Conservation (phyloP, 352 stramenopile genomes). For the Bremia lactucae region DNA sequence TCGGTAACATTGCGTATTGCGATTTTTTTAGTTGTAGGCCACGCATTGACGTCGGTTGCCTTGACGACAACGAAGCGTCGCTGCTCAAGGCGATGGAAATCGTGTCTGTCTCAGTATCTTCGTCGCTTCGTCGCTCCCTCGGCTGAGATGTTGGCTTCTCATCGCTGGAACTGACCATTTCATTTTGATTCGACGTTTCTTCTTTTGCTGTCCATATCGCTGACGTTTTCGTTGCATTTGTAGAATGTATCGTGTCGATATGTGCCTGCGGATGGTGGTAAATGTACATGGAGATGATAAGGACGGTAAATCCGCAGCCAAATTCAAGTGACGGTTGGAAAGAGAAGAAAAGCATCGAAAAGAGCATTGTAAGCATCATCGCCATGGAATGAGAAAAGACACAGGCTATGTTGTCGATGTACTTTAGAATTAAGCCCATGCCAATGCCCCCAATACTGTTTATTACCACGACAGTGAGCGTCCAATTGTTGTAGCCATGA, state of each 20-base stretch:
- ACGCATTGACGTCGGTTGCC: slow-evolving; percentile 11
- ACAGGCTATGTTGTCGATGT: slow-evolving; percentile 85
- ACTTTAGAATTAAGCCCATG: slow-evolving; percentile 79
- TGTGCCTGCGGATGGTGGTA: slow-evolving; percentile 56
- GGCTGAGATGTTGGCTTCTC: slow-evolving; percentile 12
- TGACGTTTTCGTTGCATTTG: slow-evolving; percentile 8
- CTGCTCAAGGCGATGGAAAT: slow-evolving; percentile 11
- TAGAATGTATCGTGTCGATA: not conserved
- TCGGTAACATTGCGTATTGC: slow-evolving; percentile 47
- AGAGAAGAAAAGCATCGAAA: slow-evolving; percentile 79
- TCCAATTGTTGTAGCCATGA: slow-evolving; percentile 72
- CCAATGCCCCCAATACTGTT: slow-evolving; percentile 67
- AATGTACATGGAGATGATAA: slow-evolving; percentile 83
- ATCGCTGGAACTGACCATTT: slow-evolving; percentile 8
- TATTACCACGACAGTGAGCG: slow-evolving; percentile 58
- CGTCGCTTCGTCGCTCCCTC: slow-evolving; percentile 8
- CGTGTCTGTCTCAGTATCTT: slow-evolving; percentile 12
- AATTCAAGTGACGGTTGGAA: slow-evolving; percentile 82
- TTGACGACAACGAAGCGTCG: slow-evolving; percentile 8
- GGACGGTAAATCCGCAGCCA: slow-evolving; percentile 59
- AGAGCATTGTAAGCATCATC: slow-evolving; percentile 85
- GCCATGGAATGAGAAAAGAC: slow-evolving; percentile 78
- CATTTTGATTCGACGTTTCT: not conserved
- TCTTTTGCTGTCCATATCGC: slow-evolving; percentile 5
- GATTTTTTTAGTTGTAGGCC: slow-evolving; percentile 38